Evolutionary conservation across 2,329 filamentous ascomycete genomes (phyloP).

Genomic region (Graphilbum sp.): DNA sequence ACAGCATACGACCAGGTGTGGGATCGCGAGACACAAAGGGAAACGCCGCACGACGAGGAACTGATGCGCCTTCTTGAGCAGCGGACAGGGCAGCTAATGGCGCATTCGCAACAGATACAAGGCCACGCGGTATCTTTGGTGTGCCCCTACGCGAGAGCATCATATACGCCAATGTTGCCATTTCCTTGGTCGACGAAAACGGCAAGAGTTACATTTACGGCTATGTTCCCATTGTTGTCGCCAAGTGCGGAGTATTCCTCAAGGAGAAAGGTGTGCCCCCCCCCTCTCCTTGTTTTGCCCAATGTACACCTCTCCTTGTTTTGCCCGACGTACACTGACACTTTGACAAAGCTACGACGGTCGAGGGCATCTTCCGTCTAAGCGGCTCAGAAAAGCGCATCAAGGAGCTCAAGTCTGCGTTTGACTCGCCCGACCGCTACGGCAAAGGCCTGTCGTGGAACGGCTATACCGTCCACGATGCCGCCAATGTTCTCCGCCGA

Average conservation of each 20-base stretch:
- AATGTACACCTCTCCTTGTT: constrained; percentile 3
- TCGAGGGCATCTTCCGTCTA: constrained; percentile 92
- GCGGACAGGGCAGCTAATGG: no score
- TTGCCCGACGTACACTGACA: neutral
- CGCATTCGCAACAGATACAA: constrained; percentile 21
- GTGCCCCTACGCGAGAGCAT: constrained; percentile 89
- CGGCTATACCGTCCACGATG: constrained; percentile 96
- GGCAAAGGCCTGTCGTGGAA: constrained; percentile 96
- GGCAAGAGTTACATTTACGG: constrained; percentile 96
- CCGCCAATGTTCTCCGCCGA: constrained; percentile 84
- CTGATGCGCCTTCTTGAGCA: no score
- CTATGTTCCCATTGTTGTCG: constrained; percentile 95
- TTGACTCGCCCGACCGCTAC: constrained; percentile 89
- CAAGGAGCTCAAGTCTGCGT: constrained; percentile 82
- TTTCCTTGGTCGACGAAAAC: constrained; percentile 82
- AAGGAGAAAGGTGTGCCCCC: constrained; percentile 78
- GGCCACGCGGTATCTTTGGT: constrained; percentile 72
- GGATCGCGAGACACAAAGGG: neutral
- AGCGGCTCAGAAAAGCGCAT: constrained; percentile 96
- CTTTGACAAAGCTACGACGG: constrained; percentile 69
- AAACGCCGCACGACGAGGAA: no score
- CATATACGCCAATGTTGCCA: constrained; percentile 93
- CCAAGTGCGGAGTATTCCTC: constrained; percentile 91
- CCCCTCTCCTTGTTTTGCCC: neutral
- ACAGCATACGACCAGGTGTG: constrained; percentile 1